Percentiles rank a stretch among this genome's conserved stretches.
Evolutionary conservation across 2,329 filamentous ascomycete genomes (phyloP).

Genomic region (Torrubiellomyces zombiae): DNA sequence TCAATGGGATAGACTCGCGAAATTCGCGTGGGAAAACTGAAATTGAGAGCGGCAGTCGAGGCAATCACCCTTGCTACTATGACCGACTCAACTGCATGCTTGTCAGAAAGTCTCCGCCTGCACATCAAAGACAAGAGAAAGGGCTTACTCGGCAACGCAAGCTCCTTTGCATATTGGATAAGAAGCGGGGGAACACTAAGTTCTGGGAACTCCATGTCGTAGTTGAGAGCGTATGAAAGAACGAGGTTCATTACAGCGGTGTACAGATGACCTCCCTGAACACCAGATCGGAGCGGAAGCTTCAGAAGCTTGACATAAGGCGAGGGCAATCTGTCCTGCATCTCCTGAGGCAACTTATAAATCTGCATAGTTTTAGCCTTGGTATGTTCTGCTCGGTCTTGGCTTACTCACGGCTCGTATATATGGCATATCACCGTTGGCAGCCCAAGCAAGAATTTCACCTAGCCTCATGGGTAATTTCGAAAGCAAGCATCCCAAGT

Average conservation of each 20-base stretch:
- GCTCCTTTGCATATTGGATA: conserved; percentile 50
- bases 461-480: conserved; percentile 60
- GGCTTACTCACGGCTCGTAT: conserved; percentile 47
- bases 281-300: conserved; percentile 20
- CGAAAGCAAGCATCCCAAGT: conserved; percentile 60
- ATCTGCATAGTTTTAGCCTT: conserved; percentile 20
- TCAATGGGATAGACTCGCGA: conserved; percentile 31
- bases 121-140: background rate
- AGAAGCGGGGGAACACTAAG: conserved; percentile 55
- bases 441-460: conserved; percentile 55
- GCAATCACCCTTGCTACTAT: conserved; percentile 26
- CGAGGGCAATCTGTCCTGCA: conserved; percentile 47
- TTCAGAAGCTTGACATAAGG: conserved; percentile 44
- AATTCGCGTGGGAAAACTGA: conserved; percentile 31
- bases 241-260: conserved; percentile 42
- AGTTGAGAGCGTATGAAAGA: conserved; percentile 47
- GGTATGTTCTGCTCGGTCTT: too few relatives aligned
- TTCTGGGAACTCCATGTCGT: conserved; percentile 53
- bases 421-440: conserved; percentile 53
- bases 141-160: conserved; percentile 55
- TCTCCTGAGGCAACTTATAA: conserved; percentile 41
- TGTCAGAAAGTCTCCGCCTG: conserved; percentile 10
- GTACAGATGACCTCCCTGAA: conserved; percentile 46
- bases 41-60: conserved; percentile 30
- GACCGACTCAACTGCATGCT: conserved; percentile 35